Evolutionary conservation across 768 basidiomycete genomes (phyloP).

Genomic region (Sporobolomyces phaffii): DNA sequence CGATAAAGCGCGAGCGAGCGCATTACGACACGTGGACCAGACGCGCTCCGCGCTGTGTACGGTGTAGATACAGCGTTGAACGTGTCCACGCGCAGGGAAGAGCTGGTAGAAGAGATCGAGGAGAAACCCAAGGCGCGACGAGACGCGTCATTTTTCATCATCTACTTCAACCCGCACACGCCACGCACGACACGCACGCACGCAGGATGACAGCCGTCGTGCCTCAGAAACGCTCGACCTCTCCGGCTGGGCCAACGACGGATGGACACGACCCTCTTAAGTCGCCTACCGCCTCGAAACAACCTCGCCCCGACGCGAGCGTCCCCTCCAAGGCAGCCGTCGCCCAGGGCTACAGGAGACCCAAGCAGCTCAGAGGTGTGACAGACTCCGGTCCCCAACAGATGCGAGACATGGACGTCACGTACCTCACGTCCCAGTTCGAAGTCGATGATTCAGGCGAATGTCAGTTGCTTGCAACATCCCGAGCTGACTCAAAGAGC

Average conservation of each 20-base stretch:
- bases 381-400: neutral
- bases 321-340: neutral
- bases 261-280: neutral
- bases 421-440: slow-evolving; percentile 2
- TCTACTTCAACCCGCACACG: neutral
- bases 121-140: too few species aligned
- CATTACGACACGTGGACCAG: too few species aligned
- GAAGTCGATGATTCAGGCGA: slow-evolving; percentile 26
- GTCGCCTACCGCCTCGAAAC: neutral
- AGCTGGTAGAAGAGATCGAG: too few species aligned
- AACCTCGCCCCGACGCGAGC: slow-evolving; percentile 3
- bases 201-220: neutral
- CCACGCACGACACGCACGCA: neutral
- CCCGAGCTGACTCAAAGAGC: too few species aligned
- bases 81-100: too few species aligned
- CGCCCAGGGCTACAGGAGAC: neutral
- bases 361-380: neutral
- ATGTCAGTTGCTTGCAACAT: neutral
- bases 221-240: neutral
- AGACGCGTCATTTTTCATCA: neutral
- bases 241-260: neutral
- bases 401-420: neutral
- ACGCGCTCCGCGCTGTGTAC: too few species aligned
- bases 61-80: too few species aligned
- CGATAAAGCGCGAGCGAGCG: too few species aligned